Evolutionary conservation across 2,329 filamentous ascomycete species (phyloP).

Genomic region (Venturia nashicola): DNA sequence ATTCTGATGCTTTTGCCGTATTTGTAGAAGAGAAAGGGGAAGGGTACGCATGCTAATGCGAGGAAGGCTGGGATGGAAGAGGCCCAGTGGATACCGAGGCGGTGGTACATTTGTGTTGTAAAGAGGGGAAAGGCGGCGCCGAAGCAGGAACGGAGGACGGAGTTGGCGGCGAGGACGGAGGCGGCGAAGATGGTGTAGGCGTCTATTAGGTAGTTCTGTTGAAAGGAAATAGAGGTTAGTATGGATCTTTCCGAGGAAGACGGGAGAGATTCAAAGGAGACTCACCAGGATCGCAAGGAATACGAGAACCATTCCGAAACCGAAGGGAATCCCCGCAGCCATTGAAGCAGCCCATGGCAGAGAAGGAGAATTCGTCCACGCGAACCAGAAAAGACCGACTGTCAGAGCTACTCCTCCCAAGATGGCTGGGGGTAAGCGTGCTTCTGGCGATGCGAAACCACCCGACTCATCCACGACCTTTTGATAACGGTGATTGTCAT

Average conservation of each 20-base stretch:
- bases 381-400: conserved; percentile 55
- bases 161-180: conserved; percentile 63
- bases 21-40: conserved; percentile 65
- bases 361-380: conserved; percentile 48
- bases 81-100: conserved; percentile 61
- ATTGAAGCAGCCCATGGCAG: conserved; percentile 47
- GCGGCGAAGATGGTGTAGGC: conserved; percentile 62
- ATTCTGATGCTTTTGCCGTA: conserved; percentile 53
- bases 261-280: conserved; percentile 22
- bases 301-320: conserved; percentile 50
- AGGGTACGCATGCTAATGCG: conserved; percentile 56
- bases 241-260: conserved; percentile 38
- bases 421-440: conserved; percentile 49
- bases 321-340: conserved; percentile 39
- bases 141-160: conserved; percentile 65
- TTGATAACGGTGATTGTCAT: conserved; percentile 44
- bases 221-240: conserved; percentile 29
- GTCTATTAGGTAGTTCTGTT: conserved; percentile 30
- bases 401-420: conserved; percentile 52
- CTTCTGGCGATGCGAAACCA: conserved; percentile 53
- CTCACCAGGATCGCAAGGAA: conserved; percentile 45
- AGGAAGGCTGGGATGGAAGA: conserved; percentile 63
- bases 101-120: conserved; percentile 47
- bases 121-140: conserved; percentile 75
- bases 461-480: conserved; percentile 31